Evolutionary conservation across 805 yeast genomes (phyloP), one percentile per base, ranked within the genome.

Genomic region (Candida sonorensis): DNA sequence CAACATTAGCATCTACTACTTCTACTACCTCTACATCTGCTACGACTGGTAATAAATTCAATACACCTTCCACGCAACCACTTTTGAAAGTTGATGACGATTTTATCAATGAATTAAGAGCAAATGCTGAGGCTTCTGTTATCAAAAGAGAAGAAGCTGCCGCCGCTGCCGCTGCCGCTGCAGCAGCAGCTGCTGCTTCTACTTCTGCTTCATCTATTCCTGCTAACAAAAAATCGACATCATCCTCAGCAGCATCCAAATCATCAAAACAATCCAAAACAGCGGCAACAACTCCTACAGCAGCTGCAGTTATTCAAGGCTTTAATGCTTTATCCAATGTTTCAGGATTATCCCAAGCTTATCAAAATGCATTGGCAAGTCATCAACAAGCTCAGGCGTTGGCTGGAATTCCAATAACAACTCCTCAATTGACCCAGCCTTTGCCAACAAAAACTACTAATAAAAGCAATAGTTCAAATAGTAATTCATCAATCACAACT

Each of bases 111-210:
- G 54, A 51, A 30, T 34, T 52, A 17, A 35, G 53, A 21, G 58
- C 55, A 3, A 51, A 45, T 31, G 55, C 55, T 3, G 55, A 50
- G 33, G 51, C 53, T 2, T 46, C 53, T 7, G 54, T 49, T 5
- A 49, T 46, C 22, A 46, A 44, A 29, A 44, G 45, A 14, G 53
- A 44, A 16, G 51, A 46, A 27, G 58, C 51, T 7, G 46, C 42
- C 10, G 53, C 48, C 8, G 46, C 48, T 3, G 48, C 50, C 5
- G 53, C 46, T 1, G 37, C 44, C 7, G 51, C 51, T 15, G 44
- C 41, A 6, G 41, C 45, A 5, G 27, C n/a, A 11, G 10, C 12
- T 13, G 34, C 23, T 4, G 11, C 12, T 4, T 14, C 31, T 7
- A 9, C 29, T 4, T 10, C 27, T 7, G 20, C 8, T 18, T 7